phyloP scores from a whole-genome alignment of 148 eudicot genomes.

The Camellia japonica region DNA sequence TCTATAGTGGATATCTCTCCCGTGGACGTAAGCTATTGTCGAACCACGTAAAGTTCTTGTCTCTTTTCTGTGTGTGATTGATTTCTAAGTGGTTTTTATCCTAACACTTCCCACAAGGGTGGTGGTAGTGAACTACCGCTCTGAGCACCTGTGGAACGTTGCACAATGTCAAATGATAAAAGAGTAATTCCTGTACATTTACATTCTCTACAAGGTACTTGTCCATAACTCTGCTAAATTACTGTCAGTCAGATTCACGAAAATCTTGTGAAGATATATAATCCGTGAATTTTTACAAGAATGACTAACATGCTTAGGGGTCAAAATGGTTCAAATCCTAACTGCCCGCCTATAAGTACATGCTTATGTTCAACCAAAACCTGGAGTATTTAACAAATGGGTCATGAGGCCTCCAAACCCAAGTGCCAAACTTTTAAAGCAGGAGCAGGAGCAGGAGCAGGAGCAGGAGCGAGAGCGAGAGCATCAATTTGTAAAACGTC shows the following conservation, averaged over 20 bases:
- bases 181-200: background rate
- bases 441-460: no score
- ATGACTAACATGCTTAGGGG: background rate
- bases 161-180: background rate
- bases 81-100: no score
- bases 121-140: slow-evolving; percentile 64
- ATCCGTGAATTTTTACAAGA: background rate
- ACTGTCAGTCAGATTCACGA: background rate
- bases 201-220: background rate
- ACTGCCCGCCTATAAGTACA: no score
- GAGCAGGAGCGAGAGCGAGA: no score
- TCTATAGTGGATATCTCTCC: no score
- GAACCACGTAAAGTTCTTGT: no score
- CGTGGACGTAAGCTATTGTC: no score
- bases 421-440: no score
- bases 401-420: background rate
- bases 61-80: no score
- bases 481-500: no score
- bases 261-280: background rate
- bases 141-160: slow-evolving; percentile 48
- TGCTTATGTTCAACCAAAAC: no score
- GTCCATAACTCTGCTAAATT: background rate
- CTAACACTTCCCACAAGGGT: slow-evolving; percentile 75
- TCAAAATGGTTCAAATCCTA: background rate
- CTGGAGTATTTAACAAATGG: background rate